Conservation (phyloP, 2,329 filamentous ascomycete genomes). For the Clathrospora elynae region DNA sequence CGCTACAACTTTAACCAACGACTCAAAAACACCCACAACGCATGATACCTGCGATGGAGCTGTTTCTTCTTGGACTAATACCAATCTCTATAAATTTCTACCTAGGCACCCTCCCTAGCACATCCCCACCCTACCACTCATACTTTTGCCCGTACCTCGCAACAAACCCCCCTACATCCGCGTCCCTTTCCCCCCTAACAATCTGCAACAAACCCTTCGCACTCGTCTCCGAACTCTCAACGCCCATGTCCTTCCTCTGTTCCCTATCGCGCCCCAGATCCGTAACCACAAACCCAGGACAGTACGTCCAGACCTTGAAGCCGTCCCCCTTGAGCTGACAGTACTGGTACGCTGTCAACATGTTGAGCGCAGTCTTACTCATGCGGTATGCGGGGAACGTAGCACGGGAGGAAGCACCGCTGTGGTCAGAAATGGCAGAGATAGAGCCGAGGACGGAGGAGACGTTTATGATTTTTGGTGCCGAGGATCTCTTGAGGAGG, state of each 20-base stretch:
- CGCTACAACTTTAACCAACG: too few relatives aligned
- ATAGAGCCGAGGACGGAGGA: conserved; percentile 44
- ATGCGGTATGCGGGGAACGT: conserved; percentile 36
- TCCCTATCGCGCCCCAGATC: conserved; percentile 31
- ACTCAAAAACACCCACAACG: too few relatives aligned
- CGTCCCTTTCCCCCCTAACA: conserved; percentile 39
- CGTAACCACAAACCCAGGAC: conserved; percentile 41
- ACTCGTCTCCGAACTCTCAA: conserved; percentile 40
- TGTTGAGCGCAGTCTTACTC: conserved; percentile 46
- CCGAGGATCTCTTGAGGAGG: conserved; percentile 39
- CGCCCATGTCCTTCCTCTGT: conserved; percentile 15
- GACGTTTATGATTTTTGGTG: conserved; percentile 46
- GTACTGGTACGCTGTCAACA: conserved; percentile 45
- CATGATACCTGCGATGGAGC: too few relatives aligned
- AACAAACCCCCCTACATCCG: conserved; percentile 34
- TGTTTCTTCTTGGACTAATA: too few relatives aligned
- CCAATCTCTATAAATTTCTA: background rate
- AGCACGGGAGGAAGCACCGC: conserved; percentile 2
- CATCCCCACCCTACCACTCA: conserved; percentile 26
- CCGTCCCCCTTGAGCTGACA: conserved; percentile 44
- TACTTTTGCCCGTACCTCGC: conserved; percentile 24
- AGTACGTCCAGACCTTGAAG: conserved; percentile 39
- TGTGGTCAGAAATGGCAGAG: conserved; percentile 22
- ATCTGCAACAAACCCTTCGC: conserved; percentile 41
- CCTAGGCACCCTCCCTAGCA: background rate